Percentiles rank a stretch among this genome's conserved stretches.
phyloP scores from a whole-genome alignment of 345 rosid species.

The Erysimum cheiranthoides region DNA sequence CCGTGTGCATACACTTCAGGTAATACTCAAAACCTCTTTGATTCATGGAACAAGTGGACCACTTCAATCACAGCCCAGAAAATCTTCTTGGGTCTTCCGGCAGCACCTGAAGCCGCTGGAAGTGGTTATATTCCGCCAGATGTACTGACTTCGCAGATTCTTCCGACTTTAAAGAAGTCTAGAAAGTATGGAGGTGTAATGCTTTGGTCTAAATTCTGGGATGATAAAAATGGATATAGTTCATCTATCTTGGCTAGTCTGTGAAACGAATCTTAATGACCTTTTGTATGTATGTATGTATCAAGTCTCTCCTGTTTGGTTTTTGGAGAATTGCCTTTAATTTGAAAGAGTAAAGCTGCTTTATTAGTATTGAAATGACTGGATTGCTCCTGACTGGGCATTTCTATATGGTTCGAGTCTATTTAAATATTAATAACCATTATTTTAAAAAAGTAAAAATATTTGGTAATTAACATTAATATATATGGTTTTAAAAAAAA shows the following conservation, averaged over 20 bases:
- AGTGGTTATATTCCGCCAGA: slow-evolving; percentile 59
- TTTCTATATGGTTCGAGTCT: no score
- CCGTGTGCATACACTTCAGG: slow-evolving; percentile 56
- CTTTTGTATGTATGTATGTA: not conserved
- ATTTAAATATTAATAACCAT: no score
- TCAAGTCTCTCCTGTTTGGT: slow-evolving; percentile 11
- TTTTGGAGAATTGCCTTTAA: slow-evolving; percentile 4
- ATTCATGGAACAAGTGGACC: slow-evolving; percentile 65
- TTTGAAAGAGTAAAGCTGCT: no score
- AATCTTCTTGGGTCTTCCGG: slow-evolving; percentile 64
- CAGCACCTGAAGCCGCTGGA: slow-evolving; percentile 60
- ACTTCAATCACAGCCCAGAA: slow-evolving; percentile 46
- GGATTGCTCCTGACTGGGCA: no score
- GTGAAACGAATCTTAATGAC: slow-evolving; percentile 38
- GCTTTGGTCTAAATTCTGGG: slow-evolving; percentile 70
- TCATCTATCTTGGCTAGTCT: slow-evolving; percentile 49
- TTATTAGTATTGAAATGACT: no score
- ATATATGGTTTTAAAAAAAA: no score
- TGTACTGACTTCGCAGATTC: slow-evolving; percentile 49
- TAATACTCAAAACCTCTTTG: slow-evolving; percentile 45
- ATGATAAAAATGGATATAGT: slow-evolving; percentile 61
- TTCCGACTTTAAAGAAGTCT: slow-evolving; percentile 55
- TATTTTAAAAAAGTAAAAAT: no score
- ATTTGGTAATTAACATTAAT: no score
- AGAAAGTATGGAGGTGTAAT: slow-evolving; percentile 64